These are phyloP conservation scores for Teratosphaeria destructans DNA, from an alignment of 2,329 filamentous ascomycete species.

Conservation along the genomic window DNA sequence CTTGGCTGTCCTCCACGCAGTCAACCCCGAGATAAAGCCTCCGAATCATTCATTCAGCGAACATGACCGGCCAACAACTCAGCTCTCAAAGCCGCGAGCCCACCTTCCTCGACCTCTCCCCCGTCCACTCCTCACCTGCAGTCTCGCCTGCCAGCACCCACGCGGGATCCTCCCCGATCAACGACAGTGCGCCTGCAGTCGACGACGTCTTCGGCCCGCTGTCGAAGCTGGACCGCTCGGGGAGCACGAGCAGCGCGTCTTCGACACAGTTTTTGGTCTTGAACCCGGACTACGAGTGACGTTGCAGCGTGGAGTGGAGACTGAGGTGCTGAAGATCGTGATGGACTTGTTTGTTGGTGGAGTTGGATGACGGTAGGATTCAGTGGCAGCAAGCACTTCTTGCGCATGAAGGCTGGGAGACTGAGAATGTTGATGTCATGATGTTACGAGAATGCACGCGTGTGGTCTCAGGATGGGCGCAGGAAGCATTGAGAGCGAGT, in stretches of 20 bases:
- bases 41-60: neutral
- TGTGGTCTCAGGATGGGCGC: neutral
- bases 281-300: neutral
- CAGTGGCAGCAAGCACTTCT: no score
- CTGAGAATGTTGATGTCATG: neutral
- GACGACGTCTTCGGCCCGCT: neutral
- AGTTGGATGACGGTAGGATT: no score
- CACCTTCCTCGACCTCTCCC: slow-evolving; percentile 10
- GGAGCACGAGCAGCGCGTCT: slow-evolving; percentile 42
- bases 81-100: neutral
- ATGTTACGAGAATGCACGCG: neutral
- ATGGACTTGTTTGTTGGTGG: no score
- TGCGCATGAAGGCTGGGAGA: neutral
- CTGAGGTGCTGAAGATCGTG: neutral
- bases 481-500: neutral
- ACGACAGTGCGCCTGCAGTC: neutral
- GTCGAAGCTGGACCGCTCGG: slow-evolving; percentile 38
- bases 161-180: neutral
- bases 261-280: slow-evolving; percentile 48
- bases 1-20: neutral
- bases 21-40: neutral
- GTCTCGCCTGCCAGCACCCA: neutral
- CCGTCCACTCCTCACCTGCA: slow-evolving; percentile 5
- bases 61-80: neutral
- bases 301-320: neutral